A percentile compares a stretch with the other conserved stretches of the same genome.
Evolutionary conservation across 1,284 basidiomycete species (phyloP).

Genomic region (Trichosporon asahii): DNA sequence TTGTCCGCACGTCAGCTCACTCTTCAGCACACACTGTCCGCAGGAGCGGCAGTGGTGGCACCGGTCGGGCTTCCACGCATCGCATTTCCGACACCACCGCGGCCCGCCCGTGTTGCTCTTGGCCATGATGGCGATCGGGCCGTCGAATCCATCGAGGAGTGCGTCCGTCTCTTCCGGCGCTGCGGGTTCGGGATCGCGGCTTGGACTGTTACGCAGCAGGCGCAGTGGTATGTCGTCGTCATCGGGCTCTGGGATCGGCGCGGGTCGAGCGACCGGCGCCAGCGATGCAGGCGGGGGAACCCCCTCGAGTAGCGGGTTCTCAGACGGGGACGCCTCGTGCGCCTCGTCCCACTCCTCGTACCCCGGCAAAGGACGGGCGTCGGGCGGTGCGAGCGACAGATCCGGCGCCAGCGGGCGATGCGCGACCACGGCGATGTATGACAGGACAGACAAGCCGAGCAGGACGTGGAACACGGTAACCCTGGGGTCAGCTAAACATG

Average conservation of each 20-base stretch:
- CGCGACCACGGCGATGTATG: constrained; percentile 28
- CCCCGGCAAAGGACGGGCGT: constrained; percentile 20
- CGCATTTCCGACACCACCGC: constrained; percentile 50
- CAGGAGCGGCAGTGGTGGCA: constrained; percentile 78
- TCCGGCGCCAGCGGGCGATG: constrained; percentile 34
- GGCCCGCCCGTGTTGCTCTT: constrained; percentile 37
- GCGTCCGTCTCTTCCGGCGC: constrained; percentile 8
- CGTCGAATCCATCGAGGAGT: constrained; percentile 8
- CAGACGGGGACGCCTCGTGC: neutral
- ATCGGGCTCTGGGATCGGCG: constrained; percentile 6
- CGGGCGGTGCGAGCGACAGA: constrained; percentile 30
- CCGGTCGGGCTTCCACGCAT: constrained; percentile 66
- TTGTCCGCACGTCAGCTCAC: constrained; percentile 59
- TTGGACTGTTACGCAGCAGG: constrained; percentile 26
- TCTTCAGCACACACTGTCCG: constrained; percentile 72
- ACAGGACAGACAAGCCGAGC: constrained; percentile 29
- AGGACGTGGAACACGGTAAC: constrained; percentile 31
- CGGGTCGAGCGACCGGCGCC: neutral
- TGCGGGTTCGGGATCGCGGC: constrained; percentile 6
- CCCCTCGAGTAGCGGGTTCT: constrained; percentile 14
- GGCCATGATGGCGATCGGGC: constrained; percentile 30
- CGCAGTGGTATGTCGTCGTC: constrained; percentile 39
- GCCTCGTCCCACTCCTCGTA: constrained; percentile 3
- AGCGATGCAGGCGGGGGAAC: neutral
- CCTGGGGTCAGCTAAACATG: constrained; percentile 16